These are phyloP conservation scores for Hymenoscyphus salicellus DNA, from an alignment of 2,329 filamentous ascomycete genomes.

Conservation along the genomic window DNA sequence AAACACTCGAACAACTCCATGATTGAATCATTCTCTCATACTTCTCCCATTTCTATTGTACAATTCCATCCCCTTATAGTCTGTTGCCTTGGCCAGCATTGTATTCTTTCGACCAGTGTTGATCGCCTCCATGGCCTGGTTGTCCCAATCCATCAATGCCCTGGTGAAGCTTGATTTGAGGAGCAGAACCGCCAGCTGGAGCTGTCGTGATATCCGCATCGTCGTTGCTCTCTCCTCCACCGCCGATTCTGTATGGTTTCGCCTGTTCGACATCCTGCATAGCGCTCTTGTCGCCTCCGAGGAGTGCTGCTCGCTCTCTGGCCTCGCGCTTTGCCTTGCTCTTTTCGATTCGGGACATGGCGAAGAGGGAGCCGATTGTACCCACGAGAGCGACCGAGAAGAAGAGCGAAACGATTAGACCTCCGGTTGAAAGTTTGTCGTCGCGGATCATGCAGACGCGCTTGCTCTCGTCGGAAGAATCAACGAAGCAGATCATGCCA, in stretches of 20 bases:
- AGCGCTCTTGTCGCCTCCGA: slow-evolving; percentile 9
- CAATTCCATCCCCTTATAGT: not conserved
- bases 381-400: slow-evolving; percentile 22
- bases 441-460: slow-evolving; percentile 26
- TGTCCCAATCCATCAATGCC: slow-evolving; percentile 21
- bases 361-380: slow-evolving; percentile 15
- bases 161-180: slow-evolving; percentile 21
- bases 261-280: slow-evolving; percentile 17
- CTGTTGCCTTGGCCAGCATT: not conserved
- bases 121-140: slow-evolving; percentile 9
- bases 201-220: slow-evolving; percentile 13
- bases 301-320: slow-evolving; percentile 3
- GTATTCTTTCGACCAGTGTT: slow-evolving; percentile 13
- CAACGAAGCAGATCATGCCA: slow-evolving; percentile 24
- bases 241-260: slow-evolving; percentile 13
- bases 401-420: slow-evolving; percentile 26
- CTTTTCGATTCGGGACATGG: slow-evolving; percentile 12
- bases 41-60: not conserved
- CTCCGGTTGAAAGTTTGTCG: slow-evolving; percentile 24
- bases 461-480: slow-evolving; percentile 3
- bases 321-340: slow-evolving; percentile 15
- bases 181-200: slow-evolving; percentile 12
- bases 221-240: slow-evolving; percentile 13
- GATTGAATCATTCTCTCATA: not conserved
- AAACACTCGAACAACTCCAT: not conserved